Percentiles rank a stretch among this genome's conserved stretches.
phyloP scores from a whole-genome alignment of 2,329 filamentous ascomycete genomes.

The Calonectria hawksworthii region DNA sequence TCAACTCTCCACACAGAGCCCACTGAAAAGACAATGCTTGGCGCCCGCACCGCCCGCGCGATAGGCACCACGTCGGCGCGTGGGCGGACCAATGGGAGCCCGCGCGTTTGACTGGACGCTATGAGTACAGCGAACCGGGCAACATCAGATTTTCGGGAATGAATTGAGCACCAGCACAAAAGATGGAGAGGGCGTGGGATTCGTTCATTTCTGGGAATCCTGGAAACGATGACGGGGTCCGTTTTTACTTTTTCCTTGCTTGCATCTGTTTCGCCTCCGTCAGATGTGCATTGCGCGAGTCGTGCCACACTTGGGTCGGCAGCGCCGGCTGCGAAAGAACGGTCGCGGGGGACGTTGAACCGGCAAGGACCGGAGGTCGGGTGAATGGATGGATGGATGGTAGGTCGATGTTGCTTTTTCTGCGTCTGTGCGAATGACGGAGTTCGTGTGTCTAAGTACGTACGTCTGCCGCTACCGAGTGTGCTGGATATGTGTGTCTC shows the following conservation, averaged over 20 bases:
- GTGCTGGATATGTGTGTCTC: not conserved
- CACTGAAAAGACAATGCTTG: conserved; percentile 8
- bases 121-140: conserved; percentile 3
- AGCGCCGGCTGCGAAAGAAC: not conserved
- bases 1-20: not conserved
- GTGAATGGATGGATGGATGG: not conserved
- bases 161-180: not conserved
- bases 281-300: not conserved
- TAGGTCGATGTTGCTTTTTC: not conserved
- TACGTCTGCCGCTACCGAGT: not conserved
- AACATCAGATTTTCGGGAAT: not conserved
- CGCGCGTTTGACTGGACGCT: conserved; percentile 5
- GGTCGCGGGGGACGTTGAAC: not conserved
- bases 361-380: not conserved
- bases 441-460: not conserved
- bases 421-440: conserved; percentile 6
- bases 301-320: conserved; percentile 1
- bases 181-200: not conserved
- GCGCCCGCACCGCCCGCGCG: conserved; percentile 9
- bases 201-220: not conserved
- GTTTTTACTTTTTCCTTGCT: not conserved
- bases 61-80: conserved; percentile 12
- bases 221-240: not conserved
- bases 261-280: not conserved
- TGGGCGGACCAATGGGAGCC: conserved; percentile 13